Conservation (phyloP, 2,329 filamentous ascomycete genomes). For the Aspergillus cejpii region DNA sequence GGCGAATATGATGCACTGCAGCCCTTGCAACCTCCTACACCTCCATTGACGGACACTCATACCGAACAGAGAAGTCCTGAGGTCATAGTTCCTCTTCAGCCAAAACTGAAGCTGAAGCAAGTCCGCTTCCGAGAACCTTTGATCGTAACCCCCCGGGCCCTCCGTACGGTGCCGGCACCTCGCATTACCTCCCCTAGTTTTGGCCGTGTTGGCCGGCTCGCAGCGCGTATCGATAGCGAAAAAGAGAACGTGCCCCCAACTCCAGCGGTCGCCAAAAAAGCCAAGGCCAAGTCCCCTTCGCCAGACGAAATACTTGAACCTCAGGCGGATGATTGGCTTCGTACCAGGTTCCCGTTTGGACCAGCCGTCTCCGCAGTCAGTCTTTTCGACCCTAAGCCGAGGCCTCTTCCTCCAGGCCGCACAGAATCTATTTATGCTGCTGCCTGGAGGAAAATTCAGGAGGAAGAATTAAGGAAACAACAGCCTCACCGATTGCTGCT, state of each 20-base stretch:
- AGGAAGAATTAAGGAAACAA: slow-evolving; percentile 19
- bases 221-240: slow-evolving; percentile 5
- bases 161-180: background rate
- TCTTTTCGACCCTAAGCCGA: slow-evolving; percentile 19
- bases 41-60: background rate
- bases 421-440: slow-evolving; percentile 26
- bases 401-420: slow-evolving; percentile 24
- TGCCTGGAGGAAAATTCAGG: slow-evolving; percentile 24
- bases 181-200: slow-evolving; percentile 6
- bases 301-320: slow-evolving; percentile 8
- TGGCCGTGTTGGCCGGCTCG: background rate
- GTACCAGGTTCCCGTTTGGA: slow-evolving; percentile 18
- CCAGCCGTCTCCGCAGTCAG: slow-evolving; percentile 27
- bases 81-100: background rate
- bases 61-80: background rate
- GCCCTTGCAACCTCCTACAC: background rate
- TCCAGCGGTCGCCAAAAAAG: background rate
- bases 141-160: slow-evolving; percentile 1
- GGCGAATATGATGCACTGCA: background rate
- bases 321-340: slow-evolving; percentile 18
- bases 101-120: slow-evolving; percentile 1
- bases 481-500: slow-evolving; percentile 17
- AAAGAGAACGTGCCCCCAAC: slow-evolving; percentile 15
- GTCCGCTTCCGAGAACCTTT: slow-evolving; percentile 14
- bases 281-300: background rate